Conservation (phyloP, 2,329 filamentous ascomycete genomes). For the Teratosphaeria destructans region DNA sequence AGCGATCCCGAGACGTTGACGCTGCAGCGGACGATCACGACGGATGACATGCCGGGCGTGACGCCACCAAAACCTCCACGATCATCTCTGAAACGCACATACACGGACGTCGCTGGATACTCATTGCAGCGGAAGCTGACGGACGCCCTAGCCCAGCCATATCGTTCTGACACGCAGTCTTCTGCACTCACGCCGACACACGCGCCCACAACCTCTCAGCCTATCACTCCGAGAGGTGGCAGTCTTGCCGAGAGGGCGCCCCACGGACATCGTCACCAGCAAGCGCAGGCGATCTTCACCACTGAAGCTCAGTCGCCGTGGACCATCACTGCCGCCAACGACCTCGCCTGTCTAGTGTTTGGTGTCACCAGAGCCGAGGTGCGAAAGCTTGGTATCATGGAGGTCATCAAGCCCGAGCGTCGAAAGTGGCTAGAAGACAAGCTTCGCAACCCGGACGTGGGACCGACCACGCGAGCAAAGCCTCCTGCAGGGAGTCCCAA, state of each 20-base stretch:
- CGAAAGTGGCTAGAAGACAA: constrained; percentile 84
- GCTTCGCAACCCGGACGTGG: constrained; percentile 52
- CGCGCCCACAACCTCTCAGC: background rate
- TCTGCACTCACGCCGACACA: constrained; percentile 10
- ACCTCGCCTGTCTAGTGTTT: constrained; percentile 93
- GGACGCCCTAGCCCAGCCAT: constrained; percentile 77
- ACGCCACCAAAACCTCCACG: constrained; percentile 23
- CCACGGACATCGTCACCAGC: constrained; percentile 85
- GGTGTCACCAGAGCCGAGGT: constrained; percentile 97
- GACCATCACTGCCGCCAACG: constrained; percentile 94
- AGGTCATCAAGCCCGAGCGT: constrained; percentile 84
- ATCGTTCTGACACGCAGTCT: constrained; percentile 39
- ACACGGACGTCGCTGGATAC: constrained; percentile 69
- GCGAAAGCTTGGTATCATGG: constrained; percentile 84
- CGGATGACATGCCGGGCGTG: constrained; percentile 6
- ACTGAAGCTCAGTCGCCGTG: constrained; percentile 85
- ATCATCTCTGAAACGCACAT: constrained; percentile 61
- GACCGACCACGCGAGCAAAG: constrained; percentile 18
- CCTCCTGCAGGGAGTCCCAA: constrained; percentile 23
- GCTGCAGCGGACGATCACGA: constrained; percentile 23
- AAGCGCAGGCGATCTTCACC: constrained; percentile 94
- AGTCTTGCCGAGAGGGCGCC: constrained; percentile 31
- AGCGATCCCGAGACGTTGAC: constrained; percentile 41
- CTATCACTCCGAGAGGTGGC: constrained; percentile 25
- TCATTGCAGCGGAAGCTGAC: constrained; percentile 73